These are phyloP conservation scores for Aspergillus homomorphus DNA, from an alignment of 495 filamentous ascomycete genomes.

Conservation along the genomic window DNA sequence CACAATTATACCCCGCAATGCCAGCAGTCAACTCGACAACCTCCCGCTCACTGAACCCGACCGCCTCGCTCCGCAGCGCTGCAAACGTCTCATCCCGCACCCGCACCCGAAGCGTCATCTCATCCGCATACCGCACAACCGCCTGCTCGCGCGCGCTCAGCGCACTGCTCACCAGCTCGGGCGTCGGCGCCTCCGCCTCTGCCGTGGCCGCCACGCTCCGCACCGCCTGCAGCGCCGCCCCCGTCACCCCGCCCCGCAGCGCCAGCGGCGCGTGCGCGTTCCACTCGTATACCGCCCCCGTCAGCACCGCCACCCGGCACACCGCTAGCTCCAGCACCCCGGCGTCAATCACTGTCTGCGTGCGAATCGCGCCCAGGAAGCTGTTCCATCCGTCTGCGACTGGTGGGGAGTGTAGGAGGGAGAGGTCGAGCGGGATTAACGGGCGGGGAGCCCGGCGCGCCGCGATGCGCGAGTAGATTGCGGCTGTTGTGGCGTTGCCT, in stretches of 20 bases:
- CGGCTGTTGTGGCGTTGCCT: constrained; percentile 32
- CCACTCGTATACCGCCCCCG: constrained; percentile 77
- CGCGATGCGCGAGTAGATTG: constrained; percentile 57
- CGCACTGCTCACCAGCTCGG: constrained; percentile 29
- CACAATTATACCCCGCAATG: constrained; percentile 81
- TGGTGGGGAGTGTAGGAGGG: constrained; percentile 65
- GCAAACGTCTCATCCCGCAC: constrained; percentile 59
- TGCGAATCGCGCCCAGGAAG: constrained; percentile 67
- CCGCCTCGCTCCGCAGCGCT: constrained; percentile 46
- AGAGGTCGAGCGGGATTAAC: constrained; percentile 64
- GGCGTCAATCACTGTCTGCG: constrained; percentile 61
- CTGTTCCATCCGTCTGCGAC: constrained; percentile 75
- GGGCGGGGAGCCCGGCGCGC: constrained; percentile 59
- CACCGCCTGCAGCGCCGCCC: constrained; percentile 44
- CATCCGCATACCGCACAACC: constrained; percentile 61
- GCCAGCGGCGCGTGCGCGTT: constrained; percentile 69
- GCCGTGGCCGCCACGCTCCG: constrained; percentile 39
- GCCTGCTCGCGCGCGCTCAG: constrained; percentile 59
- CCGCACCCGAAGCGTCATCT: constrained; percentile 59
- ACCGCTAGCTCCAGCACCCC: constrained; percentile 43
- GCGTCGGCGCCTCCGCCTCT: constrained; percentile 26
- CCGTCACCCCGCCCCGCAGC: constrained; percentile 35
- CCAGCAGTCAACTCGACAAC: constrained; percentile 70
- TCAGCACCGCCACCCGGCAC: constrained; percentile 66
- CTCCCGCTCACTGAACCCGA: constrained; percentile 54